Evolutionary conservation across 2,329 filamentous ascomycete species (phyloP).

Genomic region (Balansia obtecta): DNA sequence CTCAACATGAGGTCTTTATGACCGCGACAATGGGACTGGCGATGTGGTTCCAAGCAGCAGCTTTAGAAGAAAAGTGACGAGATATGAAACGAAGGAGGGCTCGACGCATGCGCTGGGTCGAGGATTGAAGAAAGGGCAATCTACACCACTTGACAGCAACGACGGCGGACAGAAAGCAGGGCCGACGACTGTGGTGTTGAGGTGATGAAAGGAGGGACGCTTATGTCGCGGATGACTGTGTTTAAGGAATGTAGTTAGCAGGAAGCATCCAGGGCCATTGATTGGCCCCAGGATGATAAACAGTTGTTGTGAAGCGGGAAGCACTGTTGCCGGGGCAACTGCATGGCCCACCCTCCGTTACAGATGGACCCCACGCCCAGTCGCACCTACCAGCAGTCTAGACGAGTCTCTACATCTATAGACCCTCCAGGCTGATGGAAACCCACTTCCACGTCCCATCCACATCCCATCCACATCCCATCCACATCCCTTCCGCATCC

Average conservation of each 20-base stretch:
- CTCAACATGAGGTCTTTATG: neutral
- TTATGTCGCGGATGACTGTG: slow-evolving; percentile 1
- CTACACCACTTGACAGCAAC: neutral
- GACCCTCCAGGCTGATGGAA: too few relatives aligned
- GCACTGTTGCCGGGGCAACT: slow-evolving; percentile 6
- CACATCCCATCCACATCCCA: too few relatives aligned
- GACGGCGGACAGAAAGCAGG: neutral
- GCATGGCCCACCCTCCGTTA: neutral
- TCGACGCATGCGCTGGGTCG: neutral
- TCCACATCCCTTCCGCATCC: too few relatives aligned
- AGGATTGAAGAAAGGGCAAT: neutral
- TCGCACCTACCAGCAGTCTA: neutral
- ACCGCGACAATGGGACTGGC: neutral
- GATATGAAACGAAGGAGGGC: neutral
- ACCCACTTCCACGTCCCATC: too few relatives aligned
- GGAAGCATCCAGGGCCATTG: slow-evolving; percentile 1
- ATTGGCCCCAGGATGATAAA: slow-evolving; percentile 7
- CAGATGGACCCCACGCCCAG: neutral
- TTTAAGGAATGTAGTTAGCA: slow-evolving; percentile 8
- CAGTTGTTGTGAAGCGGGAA: neutral
- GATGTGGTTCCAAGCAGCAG: neutral
- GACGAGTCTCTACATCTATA: neutral
- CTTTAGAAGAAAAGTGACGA: neutral
- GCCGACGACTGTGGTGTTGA: slow-evolving; percentile 1
- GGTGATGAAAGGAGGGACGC: slow-evolving; percentile 1